Evolutionary conservation across 495 filamentous ascomycete species (phyloP).

Genomic region (Neurospora africana): DNA sequence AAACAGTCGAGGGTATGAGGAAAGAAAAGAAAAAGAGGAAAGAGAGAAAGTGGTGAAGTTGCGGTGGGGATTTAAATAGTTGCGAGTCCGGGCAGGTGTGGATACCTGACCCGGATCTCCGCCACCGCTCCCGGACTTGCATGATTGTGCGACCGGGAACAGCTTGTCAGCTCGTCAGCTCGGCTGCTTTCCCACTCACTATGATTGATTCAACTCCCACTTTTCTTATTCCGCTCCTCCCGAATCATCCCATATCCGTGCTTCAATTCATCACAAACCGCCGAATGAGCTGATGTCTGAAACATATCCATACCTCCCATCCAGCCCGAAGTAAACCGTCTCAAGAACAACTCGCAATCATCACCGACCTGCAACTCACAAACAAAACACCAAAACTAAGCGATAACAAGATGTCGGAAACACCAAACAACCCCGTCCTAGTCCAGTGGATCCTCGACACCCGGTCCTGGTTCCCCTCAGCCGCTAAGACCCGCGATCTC

Average conservation of each 20-base stretch:
- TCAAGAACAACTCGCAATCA: background rate
- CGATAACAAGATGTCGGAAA: background rate
- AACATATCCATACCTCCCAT: background rate
- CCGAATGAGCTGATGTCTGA: background rate
- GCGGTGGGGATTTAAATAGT: background rate
- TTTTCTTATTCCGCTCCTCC: background rate
- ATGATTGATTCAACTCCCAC: background rate
- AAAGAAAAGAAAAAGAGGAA: background rate
- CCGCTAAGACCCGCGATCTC: constrained; percentile 29
- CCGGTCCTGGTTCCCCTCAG: constrained; percentile 30
- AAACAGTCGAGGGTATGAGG: background rate
- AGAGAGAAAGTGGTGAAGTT: background rate
- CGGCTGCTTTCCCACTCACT: background rate
- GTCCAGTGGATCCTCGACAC: constrained; percentile 41
- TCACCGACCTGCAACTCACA: background rate
- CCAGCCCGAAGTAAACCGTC: background rate
- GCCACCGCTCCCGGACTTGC: background rate
- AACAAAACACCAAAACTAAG: background rate
- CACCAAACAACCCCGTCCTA: constrained; percentile 11
- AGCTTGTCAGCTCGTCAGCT: background rate
- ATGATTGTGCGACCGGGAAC: background rate
- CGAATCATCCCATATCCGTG: background rate
- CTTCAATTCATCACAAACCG: background rate
- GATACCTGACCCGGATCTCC: background rate
- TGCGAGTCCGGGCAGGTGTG: background rate